Base-by-base conservation (phyloP, 345 rosid genomes). In the Laguncularia racemosa region DNA sequence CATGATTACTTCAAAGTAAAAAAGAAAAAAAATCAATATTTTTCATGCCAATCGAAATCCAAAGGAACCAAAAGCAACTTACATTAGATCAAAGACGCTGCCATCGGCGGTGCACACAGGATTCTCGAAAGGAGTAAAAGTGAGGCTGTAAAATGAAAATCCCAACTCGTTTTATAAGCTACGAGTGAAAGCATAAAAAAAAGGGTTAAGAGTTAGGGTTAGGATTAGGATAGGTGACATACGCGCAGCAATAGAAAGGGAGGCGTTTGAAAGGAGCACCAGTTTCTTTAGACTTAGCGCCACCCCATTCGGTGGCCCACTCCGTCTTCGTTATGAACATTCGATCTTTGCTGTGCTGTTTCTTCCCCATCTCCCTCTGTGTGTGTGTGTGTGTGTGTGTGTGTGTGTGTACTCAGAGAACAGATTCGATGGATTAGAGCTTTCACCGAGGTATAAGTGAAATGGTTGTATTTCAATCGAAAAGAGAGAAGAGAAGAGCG, bases 221-320 rank as follows among this genome's bases (percentile, higher is more conserved):
- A 23, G 2, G 12, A n/a, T 20, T 12, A 15, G 13, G 38, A 46
- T 15, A 14, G 19, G n/a, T 49, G 48, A 14, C 59, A 40, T 26
- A 51, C 99, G 96, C 91, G 99, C 97, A 93, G 82, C 96, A 89
- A 56, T 87, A 87, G 87, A 83, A 89, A 52, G 97, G 97, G 49
- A 93, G 95, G 64, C 95, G 88, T 67, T 87, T 87, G 88, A 86
- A 93, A 55, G 88, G 91, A 16, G 95, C 78, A 11, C 72, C 76
- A 46, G 65, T 61, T 58, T 87, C 91, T 73, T 80, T 93, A 53
- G 89, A 78, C 72, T 89, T 93, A 56, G 97, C 96, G 58, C 99
- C 99, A 38, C 99, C 96, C 97, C 97, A 93, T 60, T 93, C 97
- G 23, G 96, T 93, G 58, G 96, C 96, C 99, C 96, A 93, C 68